Evolutionary conservation across 2,329 filamentous ascomycete genomes (phyloP).

Genomic region (Cordyceps tenuipes): DNA sequence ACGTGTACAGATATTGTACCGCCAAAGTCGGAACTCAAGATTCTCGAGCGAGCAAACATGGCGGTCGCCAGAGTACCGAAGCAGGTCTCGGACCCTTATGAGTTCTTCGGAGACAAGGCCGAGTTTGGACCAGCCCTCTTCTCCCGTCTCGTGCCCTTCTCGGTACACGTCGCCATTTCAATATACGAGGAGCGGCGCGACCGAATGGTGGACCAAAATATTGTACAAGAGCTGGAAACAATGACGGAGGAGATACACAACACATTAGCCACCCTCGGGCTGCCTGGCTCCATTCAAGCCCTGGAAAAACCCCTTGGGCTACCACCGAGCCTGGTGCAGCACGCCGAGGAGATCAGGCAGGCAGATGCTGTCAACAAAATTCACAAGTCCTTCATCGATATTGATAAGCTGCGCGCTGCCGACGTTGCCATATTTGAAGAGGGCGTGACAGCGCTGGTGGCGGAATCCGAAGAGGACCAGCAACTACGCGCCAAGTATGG

Average conservation of each 20-base stretch:
- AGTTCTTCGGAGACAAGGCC: constrained; percentile 69
- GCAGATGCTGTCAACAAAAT: constrained; percentile 76
- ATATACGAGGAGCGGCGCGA: constrained; percentile 92
- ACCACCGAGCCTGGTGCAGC: constrained; percentile 74
- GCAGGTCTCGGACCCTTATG: constrained; percentile 72
- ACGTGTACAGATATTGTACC: constrained; percentile 61
- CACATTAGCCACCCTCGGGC: constrained; percentile 69
- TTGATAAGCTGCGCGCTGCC: constrained; percentile 75
- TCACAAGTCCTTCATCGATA: constrained; percentile 75
- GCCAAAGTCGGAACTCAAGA: constrained; percentile 77
- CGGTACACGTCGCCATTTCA: constrained; percentile 87
- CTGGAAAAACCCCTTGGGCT: constrained; percentile 89
- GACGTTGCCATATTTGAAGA: constrained; percentile 76
- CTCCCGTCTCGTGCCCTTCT: constrained; percentile 86
- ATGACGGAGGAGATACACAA: constrained; percentile 75
- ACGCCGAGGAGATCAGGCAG: constrained; percentile 89
- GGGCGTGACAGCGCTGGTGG: constrained; percentile 65
- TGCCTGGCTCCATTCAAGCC: constrained; percentile 88
- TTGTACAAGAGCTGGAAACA: constrained; percentile 75
- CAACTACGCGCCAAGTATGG: constrained; percentile 69
- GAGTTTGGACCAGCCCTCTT: constrained; percentile 83
- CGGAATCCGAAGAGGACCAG: constrained; percentile 79
- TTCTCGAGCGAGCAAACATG: constrained; percentile 83
- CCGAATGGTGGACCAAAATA: constrained; percentile 78
- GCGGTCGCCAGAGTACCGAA: constrained; percentile 69